Evolutionary conservation across 2,329 filamentous ascomycete species (phyloP), one percentile per base, ranked within the genome.

Genomic region (Ophiostoma sp.): DNA sequence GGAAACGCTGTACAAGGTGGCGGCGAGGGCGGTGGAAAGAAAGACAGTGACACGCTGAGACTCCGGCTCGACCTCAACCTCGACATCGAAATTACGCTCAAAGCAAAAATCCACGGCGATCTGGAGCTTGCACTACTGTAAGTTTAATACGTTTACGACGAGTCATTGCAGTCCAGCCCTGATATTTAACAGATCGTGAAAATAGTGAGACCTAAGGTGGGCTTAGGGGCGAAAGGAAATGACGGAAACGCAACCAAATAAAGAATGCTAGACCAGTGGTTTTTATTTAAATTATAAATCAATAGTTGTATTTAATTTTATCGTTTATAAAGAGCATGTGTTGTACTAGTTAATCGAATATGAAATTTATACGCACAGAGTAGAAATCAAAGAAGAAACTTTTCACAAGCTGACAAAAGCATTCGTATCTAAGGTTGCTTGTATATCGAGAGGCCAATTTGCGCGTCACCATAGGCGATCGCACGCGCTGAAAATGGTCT

Each of bases 31-130:
- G 82, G 52, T 7, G 82, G 52, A 7, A 82, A 84, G 62, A 71
- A 71, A 60, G 54, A 36, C 76, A 83, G 86, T 72, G 89, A 93
- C 76, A 90, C 90, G 54, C 80, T 94, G 77, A 89, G 89, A 77
- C 79, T 95, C 75, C 86, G 89, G 52, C 81, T 95, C 31, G 92
- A 95, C 76, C 71, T 73, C 31, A 95, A 95, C 79, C 82, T 95
- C 71, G 92, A 95, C 74, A 85, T 95, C 67, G 92, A 95, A 79
- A 91, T 95, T 72, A 90, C 93, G 76, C 84, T 95, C 72, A 95
- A 95, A 83, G 92, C 92, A 27, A 89, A 90, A 79, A 93, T 95
- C 74, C 89, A 93, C 76, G 93, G 93, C 76, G 93, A 96, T 81
- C 80, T 96, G 73, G 93, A 91, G 44, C 80, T 95, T 74, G 90